Conservation (phyloP, 805 yeast species). For the Candida ascalaphidarum region DNA sequence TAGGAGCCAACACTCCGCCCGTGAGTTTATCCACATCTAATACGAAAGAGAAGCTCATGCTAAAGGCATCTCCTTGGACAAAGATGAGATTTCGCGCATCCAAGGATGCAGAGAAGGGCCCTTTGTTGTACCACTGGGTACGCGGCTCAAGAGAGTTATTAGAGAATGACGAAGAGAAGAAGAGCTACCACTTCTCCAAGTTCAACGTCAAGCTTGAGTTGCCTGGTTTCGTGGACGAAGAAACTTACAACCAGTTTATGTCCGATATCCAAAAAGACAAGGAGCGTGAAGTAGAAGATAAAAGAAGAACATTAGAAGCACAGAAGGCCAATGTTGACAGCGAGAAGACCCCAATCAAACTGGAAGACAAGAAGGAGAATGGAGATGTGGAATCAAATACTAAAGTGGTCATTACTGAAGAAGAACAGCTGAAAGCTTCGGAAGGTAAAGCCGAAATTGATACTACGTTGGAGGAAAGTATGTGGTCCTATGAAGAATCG, state of each 20-base stretch:
- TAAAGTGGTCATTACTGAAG: no score
- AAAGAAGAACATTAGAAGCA: conserved; percentile 3
- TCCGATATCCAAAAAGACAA: conserved; percentile 23
- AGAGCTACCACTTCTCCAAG: conserved; percentile 63
- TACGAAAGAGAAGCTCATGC: conserved; percentile 58
- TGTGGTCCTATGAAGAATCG: no score
- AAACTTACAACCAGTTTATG: conserved; percentile 48
- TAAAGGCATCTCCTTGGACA: conserved; percentile 79
- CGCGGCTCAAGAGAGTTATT: conserved; percentile 53
- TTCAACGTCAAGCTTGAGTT: conserved; percentile 62
- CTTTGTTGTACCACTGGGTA: conserved; percentile 72
- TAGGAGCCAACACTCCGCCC: conserved; percentile 92
- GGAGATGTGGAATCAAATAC: no score
- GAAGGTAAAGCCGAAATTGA: conserved; percentile 17
- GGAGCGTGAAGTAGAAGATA: conserved; percentile 4
- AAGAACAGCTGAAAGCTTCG: conserved; percentile 1
- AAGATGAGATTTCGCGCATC: conserved; percentile 47
- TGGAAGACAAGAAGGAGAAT: no score
- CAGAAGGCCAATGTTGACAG: conserved; percentile 2
- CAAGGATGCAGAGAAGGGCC: conserved; percentile 38
- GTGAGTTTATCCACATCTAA: conserved; percentile 30
- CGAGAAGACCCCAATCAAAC: background rate
- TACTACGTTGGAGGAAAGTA: conserved; percentile 7
- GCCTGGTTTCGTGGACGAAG: conserved; percentile 56
- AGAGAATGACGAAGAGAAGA: conserved; percentile 16